These are phyloP conservation scores for Barnettozyma siamensis DNA, from an alignment of 805 yeast species.

Conservation along the genomic window DNA sequence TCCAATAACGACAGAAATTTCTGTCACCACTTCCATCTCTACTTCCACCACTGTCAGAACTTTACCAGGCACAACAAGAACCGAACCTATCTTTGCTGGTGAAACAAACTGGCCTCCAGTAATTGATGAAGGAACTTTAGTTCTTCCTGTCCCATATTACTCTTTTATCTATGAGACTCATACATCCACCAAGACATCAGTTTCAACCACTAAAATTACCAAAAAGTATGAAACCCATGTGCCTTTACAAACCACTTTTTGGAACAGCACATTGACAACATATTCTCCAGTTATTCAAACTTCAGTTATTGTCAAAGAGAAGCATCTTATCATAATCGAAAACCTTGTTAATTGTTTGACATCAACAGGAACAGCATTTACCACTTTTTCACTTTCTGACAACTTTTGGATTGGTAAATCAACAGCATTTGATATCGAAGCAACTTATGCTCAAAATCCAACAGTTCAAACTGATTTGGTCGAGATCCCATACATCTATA, in stretches of 20 bases:
- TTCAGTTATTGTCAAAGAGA: neutral
- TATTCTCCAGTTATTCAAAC: slow-evolving; percentile 6
- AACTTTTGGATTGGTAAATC: slow-evolving; percentile 16
- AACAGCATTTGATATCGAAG: slow-evolving; percentile 3
- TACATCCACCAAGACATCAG: neutral
- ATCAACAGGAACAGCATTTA: slow-evolving; percentile 10
- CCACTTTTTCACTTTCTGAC: slow-evolving; percentile 14
- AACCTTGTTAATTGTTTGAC: slow-evolving; percentile 7
- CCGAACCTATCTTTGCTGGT: neutral
- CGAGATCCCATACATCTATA: slow-evolving; percentile 13
- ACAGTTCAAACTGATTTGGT: slow-evolving; percentile 4
- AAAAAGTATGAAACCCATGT: slow-evolving; percentile 5
- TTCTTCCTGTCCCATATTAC: slow-evolving; percentile 12
- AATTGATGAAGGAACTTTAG: slow-evolving; percentile 9
- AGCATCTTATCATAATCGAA: neutral
- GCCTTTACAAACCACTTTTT: slow-evolving; percentile 2
- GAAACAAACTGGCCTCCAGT: slow-evolving; percentile 8
- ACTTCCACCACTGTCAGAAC: slow-evolving; percentile 9
- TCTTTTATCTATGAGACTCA: slow-evolving; percentile 6
- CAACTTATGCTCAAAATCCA: slow-evolving; percentile 6
- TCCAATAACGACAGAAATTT: slow-evolving; percentile 2
- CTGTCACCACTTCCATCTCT: slow-evolving; percentile 8
- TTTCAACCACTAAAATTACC: slow-evolving; percentile 1
- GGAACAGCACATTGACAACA: slow-evolving; percentile 14
- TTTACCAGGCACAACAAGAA: slow-evolving; percentile 8